phyloP scores from a whole-genome alignment of 352 stramenopile species.

The Globisporangium yorkense region DNA sequence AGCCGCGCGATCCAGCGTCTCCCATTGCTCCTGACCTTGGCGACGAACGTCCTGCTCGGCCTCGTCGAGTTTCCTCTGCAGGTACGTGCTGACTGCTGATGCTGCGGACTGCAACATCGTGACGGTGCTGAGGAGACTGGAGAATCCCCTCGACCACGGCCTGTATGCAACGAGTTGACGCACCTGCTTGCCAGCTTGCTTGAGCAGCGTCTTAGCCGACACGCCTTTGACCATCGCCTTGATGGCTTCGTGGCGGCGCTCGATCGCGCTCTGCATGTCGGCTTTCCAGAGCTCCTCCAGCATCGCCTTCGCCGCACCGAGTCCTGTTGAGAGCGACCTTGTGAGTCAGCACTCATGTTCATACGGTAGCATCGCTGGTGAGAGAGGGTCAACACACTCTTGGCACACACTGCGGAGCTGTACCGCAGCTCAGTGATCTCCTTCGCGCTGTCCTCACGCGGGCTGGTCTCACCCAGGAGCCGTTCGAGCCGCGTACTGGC shows the following conservation, averaged over 20 bases:
- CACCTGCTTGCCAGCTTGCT: constrained; percentile 38
- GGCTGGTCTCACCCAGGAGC: constrained; percentile 3
- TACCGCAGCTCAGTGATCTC: constrained; percentile 29
- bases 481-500: constrained; percentile 7
- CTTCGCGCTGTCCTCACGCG: constrained; percentile 16
- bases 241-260: constrained; percentile 20
- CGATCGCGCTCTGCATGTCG: constrained; percentile 22
- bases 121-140: not conserved
- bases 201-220: constrained; percentile 27
- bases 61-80: constrained; percentile 42
- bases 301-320: constrained; percentile 24
- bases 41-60: constrained; percentile 25
- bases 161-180: not conserved
- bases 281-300: constrained; percentile 25
- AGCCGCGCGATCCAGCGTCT: constrained; percentile 19
- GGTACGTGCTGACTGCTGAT: constrained; percentile 15
- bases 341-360: not conserved
- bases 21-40: constrained; percentile 32
- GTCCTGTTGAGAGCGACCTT: constrained; percentile 12
- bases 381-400: constrained; percentile 19
- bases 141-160: too few relatives aligned
- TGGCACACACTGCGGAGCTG: constrained; percentile 24
- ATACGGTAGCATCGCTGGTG: not conserved
- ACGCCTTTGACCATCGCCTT: constrained; percentile 28
- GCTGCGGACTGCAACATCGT: constrained; percentile 1